Evolutionary conservation across 352 stramenopile genomes (phyloP).

Genomic region (Albugo laibachii): DNA sequence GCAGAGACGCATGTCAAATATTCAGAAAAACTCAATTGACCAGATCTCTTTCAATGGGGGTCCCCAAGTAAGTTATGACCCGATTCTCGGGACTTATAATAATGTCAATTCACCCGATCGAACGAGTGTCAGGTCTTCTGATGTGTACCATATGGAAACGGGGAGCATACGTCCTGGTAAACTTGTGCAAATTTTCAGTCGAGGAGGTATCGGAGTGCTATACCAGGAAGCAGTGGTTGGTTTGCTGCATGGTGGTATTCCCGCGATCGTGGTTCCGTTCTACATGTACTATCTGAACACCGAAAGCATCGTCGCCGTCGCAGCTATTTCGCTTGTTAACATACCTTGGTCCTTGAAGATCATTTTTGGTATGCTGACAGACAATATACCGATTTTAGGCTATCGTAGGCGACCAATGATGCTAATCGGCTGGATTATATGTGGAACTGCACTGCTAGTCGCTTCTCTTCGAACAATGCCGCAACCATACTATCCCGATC

Average conservation of each 20-base stretch:
- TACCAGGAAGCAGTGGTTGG: slow-evolving; percentile 29
- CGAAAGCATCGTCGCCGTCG: slow-evolving; percentile 10
- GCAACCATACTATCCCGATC: slow-evolving; percentile 21
- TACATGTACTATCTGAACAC: slow-evolving; percentile 26
- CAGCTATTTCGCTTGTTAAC: slow-evolving; percentile 14
- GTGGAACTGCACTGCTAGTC: slow-evolving; percentile 16
- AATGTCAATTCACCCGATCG: slow-evolving; percentile 9
- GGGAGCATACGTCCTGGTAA: slow-evolving; percentile 22
- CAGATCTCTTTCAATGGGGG: no score
- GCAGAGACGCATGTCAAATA: no score
- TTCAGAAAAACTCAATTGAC: no score
- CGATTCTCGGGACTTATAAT: slow-evolving; percentile 2
- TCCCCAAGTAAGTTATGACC: no score
- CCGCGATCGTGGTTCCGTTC: slow-evolving; percentile 29
- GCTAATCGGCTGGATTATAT: slow-evolving; percentile 11
- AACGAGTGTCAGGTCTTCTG: background rate
- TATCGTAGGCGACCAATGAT: slow-evolving; percentile 7
- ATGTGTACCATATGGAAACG: slow-evolving; percentile 11
- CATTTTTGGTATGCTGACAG: slow-evolving; percentile 4
- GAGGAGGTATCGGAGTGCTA: slow-evolving; percentile 14
- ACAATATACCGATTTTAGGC: slow-evolving; percentile 6
- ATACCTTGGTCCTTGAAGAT: slow-evolving; percentile 13
- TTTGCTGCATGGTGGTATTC: slow-evolving; percentile 21
- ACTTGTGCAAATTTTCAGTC: background rate
- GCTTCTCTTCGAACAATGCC: slow-evolving; percentile 12